phyloP scores from a whole-genome alignment of 2,329 filamentous ascomycete species.

The Pseudocercospora cruenta region DNA sequence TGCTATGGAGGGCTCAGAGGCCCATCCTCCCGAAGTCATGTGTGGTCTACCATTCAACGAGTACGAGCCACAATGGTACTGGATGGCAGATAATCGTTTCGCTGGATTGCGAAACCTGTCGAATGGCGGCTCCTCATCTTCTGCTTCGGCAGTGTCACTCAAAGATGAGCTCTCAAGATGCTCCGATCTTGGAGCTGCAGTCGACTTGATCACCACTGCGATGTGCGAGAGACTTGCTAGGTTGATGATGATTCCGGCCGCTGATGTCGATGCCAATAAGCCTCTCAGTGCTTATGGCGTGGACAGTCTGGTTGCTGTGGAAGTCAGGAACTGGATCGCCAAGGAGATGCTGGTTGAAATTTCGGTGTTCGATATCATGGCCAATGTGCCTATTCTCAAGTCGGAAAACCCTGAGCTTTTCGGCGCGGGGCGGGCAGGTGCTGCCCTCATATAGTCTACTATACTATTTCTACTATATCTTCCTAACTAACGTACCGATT shows the following conservation, averaged over 20 bases:
- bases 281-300: conserved; percentile 21
- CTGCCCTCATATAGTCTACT: too few relatives aligned
- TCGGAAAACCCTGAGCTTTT: too few relatives aligned
- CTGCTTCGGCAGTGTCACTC: not conserved
- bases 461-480: too few relatives aligned
- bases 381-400: conserved; percentile 13
- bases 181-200: conserved; percentile 3
- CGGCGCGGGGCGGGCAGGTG: too few relatives aligned
- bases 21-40: conserved; percentile 11
- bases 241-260: conserved; percentile 13
- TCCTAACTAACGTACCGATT: too few relatives aligned
- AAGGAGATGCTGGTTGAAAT: conserved; percentile 22
- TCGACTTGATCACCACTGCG: conserved; percentile 12
- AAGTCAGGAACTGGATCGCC: conserved; percentile 25
- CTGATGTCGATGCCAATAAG: conserved; percentile 17
- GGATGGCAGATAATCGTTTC: conserved; percentile 19
- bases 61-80: conserved; percentile 14
- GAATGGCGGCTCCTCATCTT: not conserved
- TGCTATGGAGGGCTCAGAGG: conserved; percentile 13
- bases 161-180: conserved; percentile 13
- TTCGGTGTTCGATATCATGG: conserved; percentile 22
- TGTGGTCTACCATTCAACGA: conserved; percentile 13
- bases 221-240: conserved; percentile 16
- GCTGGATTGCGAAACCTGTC: conserved; percentile 5
- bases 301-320: conserved; percentile 23